Conservation (phyloP, 345 rosid genomes). For the Heritiera littoralis region DNA sequence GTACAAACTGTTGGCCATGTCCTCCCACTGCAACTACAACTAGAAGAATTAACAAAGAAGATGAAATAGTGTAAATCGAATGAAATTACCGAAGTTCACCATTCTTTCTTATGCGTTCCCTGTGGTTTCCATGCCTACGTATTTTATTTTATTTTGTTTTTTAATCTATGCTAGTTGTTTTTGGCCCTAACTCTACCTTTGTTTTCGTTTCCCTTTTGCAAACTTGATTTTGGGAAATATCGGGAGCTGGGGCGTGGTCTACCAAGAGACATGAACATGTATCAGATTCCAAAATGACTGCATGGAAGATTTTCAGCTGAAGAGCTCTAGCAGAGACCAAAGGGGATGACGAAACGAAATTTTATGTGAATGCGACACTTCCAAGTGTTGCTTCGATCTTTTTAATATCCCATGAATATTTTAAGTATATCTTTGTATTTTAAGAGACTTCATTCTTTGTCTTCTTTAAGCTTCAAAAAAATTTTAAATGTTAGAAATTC, state of each 20-base stretch:
- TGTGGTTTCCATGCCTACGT: background rate
- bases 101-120: background rate
- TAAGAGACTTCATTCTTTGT: too few relatives aligned
- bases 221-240: too few relatives aligned
- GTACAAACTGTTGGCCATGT: background rate
- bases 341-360: background rate
- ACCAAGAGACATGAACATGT: too few relatives aligned
- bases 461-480: too few relatives aligned
- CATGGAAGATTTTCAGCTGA: background rate
- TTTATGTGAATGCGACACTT: background rate
- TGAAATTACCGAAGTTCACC: background rate
- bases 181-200: too few relatives aligned
- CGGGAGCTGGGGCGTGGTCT: too few relatives aligned
- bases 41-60: background rate
- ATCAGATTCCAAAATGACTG: background rate
- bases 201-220: too few relatives aligned
- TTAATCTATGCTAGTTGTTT: too few relatives aligned
- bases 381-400: background rate
- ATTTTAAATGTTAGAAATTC: too few relatives aligned
- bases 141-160: too few relatives aligned
- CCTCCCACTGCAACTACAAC: background rate
- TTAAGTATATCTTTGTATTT: background rate
- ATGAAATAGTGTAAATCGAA: too few relatives aligned
- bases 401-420: background rate
- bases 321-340: background rate